Evolutionary conservation across 768 basidiomycete species (phyloP), one percentile per base, ranked within the genome.

Genomic region (Rhodosporidiobolus odoratus): DNA sequence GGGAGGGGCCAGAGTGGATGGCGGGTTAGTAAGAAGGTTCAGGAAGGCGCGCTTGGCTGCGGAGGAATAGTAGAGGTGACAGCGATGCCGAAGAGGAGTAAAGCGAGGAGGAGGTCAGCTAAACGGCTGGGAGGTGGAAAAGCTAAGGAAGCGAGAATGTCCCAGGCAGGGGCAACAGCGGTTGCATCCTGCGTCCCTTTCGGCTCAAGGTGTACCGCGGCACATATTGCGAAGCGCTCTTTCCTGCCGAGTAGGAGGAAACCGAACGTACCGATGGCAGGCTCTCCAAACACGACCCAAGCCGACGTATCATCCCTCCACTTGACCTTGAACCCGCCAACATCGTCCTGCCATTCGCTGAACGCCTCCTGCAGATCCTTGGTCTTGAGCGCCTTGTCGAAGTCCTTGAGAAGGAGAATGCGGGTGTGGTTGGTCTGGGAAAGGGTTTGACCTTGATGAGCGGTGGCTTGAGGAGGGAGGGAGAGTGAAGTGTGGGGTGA

Each of bases 241-340:
- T 25, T n/a, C 12, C 48, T 25, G 48, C 12, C 48, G 35, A 32
- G 27, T 16, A n/a, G 6, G 35, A 35, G 23, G 56, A 37, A 9
- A 16, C 23, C 1, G 30, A 58, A 19, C 4, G 83, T 78, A 97
- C 96, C 95, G 53, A 89, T 84, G 58, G 84, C 83, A 65, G 96
- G 87, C 81, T 98, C 96, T 73, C 86, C 85, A 79, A 99, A 99
- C 65, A 99, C 96, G 75, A 96, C 89, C 76, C 94, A 82, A 48
- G 95, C 89, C 78, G 90, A 94, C 45, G 91, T 92, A 81, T 99
- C 96, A 80, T 99, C 94, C 76, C 87, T 85, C 96, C 96, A 99
- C 80, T 99, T 99, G 79, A 99, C 94, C 84, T 94, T 92, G 83
- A 95, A 96, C 32, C 96, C 96, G 37, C 95, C 96, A 66, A 83